These are phyloP conservation scores for Tolypocladium album DNA, from an alignment of 2,329 filamentous ascomycete species.

Conservation along the genomic window DNA sequence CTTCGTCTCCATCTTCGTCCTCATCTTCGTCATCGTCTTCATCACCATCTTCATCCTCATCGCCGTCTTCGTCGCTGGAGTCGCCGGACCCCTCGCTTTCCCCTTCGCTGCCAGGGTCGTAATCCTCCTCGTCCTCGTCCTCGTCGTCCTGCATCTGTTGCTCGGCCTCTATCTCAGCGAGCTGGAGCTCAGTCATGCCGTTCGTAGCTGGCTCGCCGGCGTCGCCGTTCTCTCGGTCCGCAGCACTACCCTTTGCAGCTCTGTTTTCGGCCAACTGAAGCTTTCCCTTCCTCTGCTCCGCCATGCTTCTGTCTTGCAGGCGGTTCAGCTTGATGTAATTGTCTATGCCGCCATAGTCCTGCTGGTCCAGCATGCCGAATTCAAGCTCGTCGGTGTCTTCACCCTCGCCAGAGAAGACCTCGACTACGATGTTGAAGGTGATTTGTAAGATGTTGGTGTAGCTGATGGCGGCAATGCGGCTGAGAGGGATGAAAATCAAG, in stretches of 20 bases:
- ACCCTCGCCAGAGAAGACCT: constrained; percentile 39
- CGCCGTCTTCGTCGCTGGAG: constrained; percentile 40
- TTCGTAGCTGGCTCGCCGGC: constrained; percentile 24
- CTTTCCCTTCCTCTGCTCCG: constrained; percentile 56
- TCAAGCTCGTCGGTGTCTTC: constrained; percentile 50
- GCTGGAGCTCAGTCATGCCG: constrained; percentile 37
- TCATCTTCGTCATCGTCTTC: constrained; percentile 30
- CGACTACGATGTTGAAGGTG: constrained; percentile 58
- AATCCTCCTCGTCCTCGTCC: constrained; percentile 56
- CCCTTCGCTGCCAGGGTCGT: constrained; percentile 50
- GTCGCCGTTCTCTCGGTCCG: constrained; percentile 25
- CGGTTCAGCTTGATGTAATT: constrained; percentile 50
- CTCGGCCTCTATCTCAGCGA: constrained; percentile 39
- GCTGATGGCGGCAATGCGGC: constrained; percentile 50
- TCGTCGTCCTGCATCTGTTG: constrained; percentile 47
- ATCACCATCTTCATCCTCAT: constrained; percentile 36
- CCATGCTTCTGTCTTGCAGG: constrained; percentile 58
- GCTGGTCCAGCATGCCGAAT: constrained; percentile 60
- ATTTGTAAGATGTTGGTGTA: constrained; percentile 58
- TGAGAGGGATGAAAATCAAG: constrained; percentile 51
- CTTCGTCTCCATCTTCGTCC: constrained; percentile 25
- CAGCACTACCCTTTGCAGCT: constrained; percentile 31
- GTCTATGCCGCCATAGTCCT: constrained; percentile 54
- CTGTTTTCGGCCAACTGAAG: constrained; percentile 49
- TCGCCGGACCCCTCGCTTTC: constrained; percentile 47